phyloP scores from a whole-genome alignment of 2,329 filamentous ascomycete species.

The Corynespora cassiicola region DNA sequence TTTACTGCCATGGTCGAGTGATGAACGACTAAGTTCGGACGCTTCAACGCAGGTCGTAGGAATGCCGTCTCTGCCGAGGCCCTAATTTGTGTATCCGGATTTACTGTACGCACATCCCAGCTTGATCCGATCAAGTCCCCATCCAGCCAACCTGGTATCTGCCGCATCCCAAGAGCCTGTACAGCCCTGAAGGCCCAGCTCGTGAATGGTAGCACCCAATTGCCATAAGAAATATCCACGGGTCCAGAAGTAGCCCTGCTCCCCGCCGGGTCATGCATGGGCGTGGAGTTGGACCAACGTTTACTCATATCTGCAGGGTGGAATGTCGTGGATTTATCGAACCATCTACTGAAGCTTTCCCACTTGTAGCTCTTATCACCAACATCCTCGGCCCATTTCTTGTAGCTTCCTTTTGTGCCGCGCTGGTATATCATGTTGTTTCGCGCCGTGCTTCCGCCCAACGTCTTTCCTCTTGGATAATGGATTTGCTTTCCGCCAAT shows the following conservation, averaged over 20 bases:
- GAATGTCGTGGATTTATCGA: conserved; percentile 33
- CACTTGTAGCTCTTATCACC: conserved; percentile 31
- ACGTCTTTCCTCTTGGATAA: conserved; percentile 32
- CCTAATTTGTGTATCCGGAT: conserved; percentile 15
- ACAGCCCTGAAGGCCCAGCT: conserved; percentile 21
- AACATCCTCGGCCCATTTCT: conserved; percentile 32
- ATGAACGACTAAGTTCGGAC: conserved; percentile 44
- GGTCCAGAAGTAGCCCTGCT: conserved; percentile 16
- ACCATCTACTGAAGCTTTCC: conserved; percentile 28
- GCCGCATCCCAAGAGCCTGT: conserved; percentile 20
- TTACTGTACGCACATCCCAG: conserved; percentile 14
- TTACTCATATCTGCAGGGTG: conserved; percentile 23
- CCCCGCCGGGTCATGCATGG: conserved; percentile 20
- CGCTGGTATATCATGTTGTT: conserved; percentile 31
- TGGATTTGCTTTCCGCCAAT: conserved; percentile 17
- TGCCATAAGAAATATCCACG: conserved; percentile 24
- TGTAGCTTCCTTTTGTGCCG: conserved; percentile 15
- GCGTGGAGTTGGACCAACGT: conserved; percentile 29
- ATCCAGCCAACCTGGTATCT: conserved; percentile 16
- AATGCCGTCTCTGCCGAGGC: conserved; percentile 24
- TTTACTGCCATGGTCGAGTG: conserved; percentile 71
- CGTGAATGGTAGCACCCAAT: conserved; percentile 19
- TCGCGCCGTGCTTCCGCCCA: conserved; percentile 34
- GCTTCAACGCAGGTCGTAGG: conserved; percentile 16
- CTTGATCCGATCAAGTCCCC: conserved; percentile 22